Percentiles rank a stretch among this genome's conserved stretches.
Evolutionary conservation across 805 yeast genomes (phyloP).

Genomic region (Hermanozyma aechmeae): DNA sequence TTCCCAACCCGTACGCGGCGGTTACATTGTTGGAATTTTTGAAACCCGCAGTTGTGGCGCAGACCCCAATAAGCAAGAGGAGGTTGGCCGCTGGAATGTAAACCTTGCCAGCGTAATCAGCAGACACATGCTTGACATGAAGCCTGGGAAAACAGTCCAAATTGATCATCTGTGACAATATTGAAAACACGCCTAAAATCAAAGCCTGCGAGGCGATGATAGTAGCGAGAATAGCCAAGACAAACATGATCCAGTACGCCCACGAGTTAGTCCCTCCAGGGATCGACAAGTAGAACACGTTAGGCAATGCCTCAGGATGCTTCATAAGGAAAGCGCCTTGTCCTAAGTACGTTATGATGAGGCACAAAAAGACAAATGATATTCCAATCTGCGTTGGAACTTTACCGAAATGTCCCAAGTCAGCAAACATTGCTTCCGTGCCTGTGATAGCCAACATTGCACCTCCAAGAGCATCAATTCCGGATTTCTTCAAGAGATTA

Average conservation of each 20-base stretch:
- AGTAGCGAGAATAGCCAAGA: conserved; percentile 44
- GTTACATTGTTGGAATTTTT: conserved; percentile 40
- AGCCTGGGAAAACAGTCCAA: conserved; percentile 47
- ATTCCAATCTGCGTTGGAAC: conserved; percentile 41
- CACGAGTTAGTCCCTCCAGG: conserved; percentile 40
- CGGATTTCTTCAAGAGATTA: conserved; percentile 27
- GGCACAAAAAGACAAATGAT: conserved; percentile 41
- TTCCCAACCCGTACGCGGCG: conserved; percentile 54
- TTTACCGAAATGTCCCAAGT: conserved; percentile 47
- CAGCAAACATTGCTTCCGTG: conserved; percentile 58
- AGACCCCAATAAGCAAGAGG: conserved; percentile 42
- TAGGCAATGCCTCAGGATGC: conserved; percentile 29
- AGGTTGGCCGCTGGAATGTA: conserved; percentile 44
- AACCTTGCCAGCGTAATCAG: conserved; percentile 37
- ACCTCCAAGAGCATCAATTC: conserved; percentile 37
- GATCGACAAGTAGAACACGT: conserved; percentile 39
- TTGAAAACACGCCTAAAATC: conserved; percentile 46
- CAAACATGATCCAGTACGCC: conserved; percentile 42
- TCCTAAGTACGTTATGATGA: conserved; percentile 47
- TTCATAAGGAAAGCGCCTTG: conserved; percentile 42
- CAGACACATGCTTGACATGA: conserved; percentile 36
- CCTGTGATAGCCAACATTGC: conserved; percentile 52
- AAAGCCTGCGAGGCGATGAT: conserved; percentile 55
- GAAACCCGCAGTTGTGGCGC: conserved; percentile 44
- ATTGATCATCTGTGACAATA: conserved; percentile 42